phyloP scores from a whole-genome alignment of 257 asterid genomes.

The Capsicum chinense region DNA sequence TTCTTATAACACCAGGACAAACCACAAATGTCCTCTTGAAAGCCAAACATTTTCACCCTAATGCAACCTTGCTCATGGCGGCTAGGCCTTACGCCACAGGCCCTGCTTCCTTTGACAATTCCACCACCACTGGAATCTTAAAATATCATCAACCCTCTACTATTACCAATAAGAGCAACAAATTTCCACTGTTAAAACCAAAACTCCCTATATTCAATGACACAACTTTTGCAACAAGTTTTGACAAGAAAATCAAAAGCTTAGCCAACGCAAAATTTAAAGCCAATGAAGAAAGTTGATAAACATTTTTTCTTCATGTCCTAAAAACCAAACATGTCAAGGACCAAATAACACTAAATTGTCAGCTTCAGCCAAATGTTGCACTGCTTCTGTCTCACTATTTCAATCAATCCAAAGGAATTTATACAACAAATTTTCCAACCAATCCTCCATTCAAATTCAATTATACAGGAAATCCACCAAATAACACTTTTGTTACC shows the following conservation, averaged over 20 bases:
- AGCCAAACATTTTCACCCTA: slow-evolving; percentile 37
- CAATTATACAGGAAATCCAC: slow-evolving; percentile 66
- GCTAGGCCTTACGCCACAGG: slow-evolving; percentile 68
- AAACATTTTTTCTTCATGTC: slow-evolving; percentile 50
- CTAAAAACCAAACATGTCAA: slow-evolving; percentile 49
- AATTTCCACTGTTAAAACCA: slow-evolving; percentile 41
- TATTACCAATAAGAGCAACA: slow-evolving; percentile 25
- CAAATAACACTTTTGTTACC: slow-evolving; percentile 40
- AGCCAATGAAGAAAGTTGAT: slow-evolving; percentile 53
- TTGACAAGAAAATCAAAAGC: slow-evolving; percentile 46
- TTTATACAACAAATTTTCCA: slow-evolving; percentile 65
- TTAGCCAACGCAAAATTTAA: slow-evolving; percentile 49
- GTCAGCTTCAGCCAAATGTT: slow-evolving; percentile 51
- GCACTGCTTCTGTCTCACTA: slow-evolving; percentile 68
- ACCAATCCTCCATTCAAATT: slow-evolving; percentile 55
- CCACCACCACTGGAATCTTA: slow-evolving; percentile 51
- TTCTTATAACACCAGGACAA: too few relatives aligned
- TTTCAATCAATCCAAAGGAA: slow-evolving; percentile 54
- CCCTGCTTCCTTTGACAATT: slow-evolving; percentile 59
- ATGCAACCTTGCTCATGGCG: slow-evolving; percentile 51
- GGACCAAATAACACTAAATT: slow-evolving; percentile 65
- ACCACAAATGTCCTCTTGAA: too few relatives aligned
- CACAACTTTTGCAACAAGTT: slow-evolving; percentile 43
- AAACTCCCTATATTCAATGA: slow-evolving; percentile 44
- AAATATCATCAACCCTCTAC: slow-evolving; percentile 46